phyloP scores from a whole-genome alignment of 192 early-diverging fungal species.

The Coemansia sp. region DNA sequence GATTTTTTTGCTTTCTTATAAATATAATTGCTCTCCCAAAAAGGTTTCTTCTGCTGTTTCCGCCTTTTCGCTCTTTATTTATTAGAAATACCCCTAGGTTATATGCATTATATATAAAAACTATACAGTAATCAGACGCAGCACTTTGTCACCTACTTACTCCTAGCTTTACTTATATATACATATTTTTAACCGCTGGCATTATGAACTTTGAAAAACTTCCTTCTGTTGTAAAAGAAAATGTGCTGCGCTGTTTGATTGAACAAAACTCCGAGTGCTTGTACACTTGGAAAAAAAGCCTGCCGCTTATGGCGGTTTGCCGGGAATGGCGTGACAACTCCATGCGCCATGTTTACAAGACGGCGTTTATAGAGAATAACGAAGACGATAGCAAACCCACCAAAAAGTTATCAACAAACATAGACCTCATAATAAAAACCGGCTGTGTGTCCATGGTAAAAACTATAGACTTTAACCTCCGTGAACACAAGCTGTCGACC shows the following conservation, averaged over 20 bases:
- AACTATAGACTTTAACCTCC: neutral
- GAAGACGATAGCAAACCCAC: neutral
- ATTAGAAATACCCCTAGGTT: neutral
- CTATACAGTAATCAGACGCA: neutral
- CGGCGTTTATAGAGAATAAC: neutral
- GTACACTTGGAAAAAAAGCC: neutral
- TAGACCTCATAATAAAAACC: neutral
- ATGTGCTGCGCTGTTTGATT: neutral
- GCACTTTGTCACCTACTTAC: neutral
- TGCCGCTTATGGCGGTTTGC: slow-evolving; percentile 7
- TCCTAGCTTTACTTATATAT: neutral
- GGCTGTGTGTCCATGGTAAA: neutral
- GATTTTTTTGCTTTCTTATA: neutral
- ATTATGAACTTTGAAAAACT: slow-evolving; percentile 6
- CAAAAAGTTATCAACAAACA: slow-evolving; percentile 1
- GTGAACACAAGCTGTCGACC: neutral
- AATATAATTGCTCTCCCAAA: neutral
- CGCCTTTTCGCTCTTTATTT: neutral
- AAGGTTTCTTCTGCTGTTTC: neutral
- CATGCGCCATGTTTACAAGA: neutral
- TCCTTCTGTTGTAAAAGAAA: slow-evolving; percentile 1
- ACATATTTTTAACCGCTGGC: neutral
- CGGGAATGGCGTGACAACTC: slow-evolving; percentile 1
- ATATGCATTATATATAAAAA: neutral
- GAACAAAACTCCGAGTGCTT: slow-evolving; percentile 7